Conservation (phyloP, 2,329 filamentous ascomycete genomes). For the Fusarium virguliforme region DNA sequence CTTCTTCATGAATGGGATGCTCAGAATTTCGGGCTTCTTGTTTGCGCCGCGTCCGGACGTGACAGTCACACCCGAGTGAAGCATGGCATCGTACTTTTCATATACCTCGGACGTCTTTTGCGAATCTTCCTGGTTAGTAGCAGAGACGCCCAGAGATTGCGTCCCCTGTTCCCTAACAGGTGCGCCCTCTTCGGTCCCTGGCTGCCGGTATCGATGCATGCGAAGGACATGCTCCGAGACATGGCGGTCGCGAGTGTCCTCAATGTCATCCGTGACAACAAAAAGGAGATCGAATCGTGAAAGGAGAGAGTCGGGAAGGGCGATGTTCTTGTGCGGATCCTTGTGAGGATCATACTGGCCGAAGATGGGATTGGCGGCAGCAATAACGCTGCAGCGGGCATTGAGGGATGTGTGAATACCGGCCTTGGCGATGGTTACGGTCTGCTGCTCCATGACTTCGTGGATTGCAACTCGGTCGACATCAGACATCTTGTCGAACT, state of each 20-base stretch:
- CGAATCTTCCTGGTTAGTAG: conserved; percentile 82
- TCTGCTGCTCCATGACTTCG: conserved; percentile 99
- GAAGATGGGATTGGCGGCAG: conserved; percentile 97
- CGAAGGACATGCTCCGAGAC: conserved; percentile 97
- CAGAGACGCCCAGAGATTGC: conserved; percentile 89
- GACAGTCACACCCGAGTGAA: conserved; percentile 90
- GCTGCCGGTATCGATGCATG: conserved; percentile 96
- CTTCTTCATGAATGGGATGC: conserved; percentile 99
- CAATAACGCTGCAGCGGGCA: conserved; percentile 95
- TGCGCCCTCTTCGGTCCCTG: conserved; percentile 93
- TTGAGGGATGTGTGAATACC: conserved; percentile 98
- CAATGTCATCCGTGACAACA: conserved; percentile 97
- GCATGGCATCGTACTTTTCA: conserved; percentile 96
- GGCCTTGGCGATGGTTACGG: conserved; percentile 98
- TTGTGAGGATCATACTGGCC: conserved; percentile 99
- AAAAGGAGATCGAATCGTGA: conserved; percentile 99
- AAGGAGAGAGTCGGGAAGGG: conserved; percentile 93
- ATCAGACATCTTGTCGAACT: conserved; percentile 99
- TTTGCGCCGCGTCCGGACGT: conserved; percentile 81
- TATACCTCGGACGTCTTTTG: conserved; percentile 88
- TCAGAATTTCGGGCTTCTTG: conserved; percentile 88
- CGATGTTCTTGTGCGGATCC: conserved; percentile 98
- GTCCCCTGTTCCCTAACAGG: conserved; percentile 90
- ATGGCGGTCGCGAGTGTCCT: conserved; percentile 90
- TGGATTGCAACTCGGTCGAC: conserved; percentile 98